phyloP scores from a whole-genome alignment of 441 rosid genomes.

The Codiaeum variegatum region DNA sequence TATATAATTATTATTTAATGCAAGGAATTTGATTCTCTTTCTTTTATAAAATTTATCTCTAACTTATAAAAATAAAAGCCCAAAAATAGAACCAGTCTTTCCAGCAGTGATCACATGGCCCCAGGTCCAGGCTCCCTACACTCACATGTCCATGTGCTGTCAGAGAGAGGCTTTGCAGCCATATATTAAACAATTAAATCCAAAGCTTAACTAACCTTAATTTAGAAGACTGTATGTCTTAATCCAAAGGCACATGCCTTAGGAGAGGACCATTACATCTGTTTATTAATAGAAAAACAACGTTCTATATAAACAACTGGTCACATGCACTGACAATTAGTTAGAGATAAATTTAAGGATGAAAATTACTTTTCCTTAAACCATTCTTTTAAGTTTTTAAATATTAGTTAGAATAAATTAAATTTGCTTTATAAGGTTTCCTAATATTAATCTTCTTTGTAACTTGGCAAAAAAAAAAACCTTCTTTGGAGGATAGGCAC shows the following conservation, averaged over 20 bases:
- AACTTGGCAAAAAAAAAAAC: no score
- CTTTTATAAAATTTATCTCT: neutral
- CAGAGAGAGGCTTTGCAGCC: slow-evolving; percentile 65
- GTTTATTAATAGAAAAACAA: slow-evolving; percentile 10
- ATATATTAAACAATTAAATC: slow-evolving; percentile 12
- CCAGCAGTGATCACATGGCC: slow-evolving; percentile 58
- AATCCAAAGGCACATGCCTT: slow-evolving; percentile 29
- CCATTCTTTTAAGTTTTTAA: no score
- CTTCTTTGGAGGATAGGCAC: no score
- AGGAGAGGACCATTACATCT: slow-evolving; percentile 16
- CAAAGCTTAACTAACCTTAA: slow-evolving; percentile 21
- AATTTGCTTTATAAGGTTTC: no score
- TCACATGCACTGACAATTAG: slow-evolving; percentile 19
- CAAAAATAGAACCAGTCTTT: slow-evolving; percentile 8
- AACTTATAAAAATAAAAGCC: neutral
- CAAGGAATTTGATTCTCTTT: slow-evolving; percentile 32
- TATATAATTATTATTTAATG: slow-evolving; percentile 39
- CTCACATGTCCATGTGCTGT: slow-evolving; percentile 72
- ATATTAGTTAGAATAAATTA: no score
- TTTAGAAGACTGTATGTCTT: slow-evolving; percentile 30
- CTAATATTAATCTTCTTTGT: neutral
- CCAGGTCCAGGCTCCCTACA: slow-evolving; percentile 56
- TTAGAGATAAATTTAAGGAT: neutral
- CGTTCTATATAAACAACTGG: neutral
- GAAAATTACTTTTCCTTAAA: no score